Conservation (phyloP, 1,139 yeast genomes). For the Pichia sp. region DNA sequence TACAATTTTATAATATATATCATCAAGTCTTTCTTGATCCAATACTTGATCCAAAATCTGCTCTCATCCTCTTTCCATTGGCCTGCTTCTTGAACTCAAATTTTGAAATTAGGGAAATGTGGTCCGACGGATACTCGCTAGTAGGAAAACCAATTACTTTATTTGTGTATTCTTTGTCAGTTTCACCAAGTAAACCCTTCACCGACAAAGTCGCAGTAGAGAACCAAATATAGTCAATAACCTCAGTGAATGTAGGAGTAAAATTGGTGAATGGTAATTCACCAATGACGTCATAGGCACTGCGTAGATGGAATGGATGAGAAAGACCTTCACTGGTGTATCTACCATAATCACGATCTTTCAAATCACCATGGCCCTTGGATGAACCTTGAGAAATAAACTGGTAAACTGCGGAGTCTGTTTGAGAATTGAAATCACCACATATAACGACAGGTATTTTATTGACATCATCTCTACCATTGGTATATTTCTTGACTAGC, state of each 20-base stretch:
- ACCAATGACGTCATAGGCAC: slow-evolving; percentile 77
- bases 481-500: slow-evolving; percentile 42
- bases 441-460: slow-evolving; percentile 73
- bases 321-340: slow-evolving; percentile 85
- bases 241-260: slow-evolving; percentile 88
- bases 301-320: slow-evolving; percentile 73
- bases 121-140: slow-evolving; percentile 92
- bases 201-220: slow-evolving; percentile 73
- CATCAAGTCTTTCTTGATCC: slow-evolving; percentile 43
- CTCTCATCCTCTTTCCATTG: slow-evolving; percentile 41
- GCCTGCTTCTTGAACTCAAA: slow-evolving; percentile 58
- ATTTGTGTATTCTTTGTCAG: slow-evolving; percentile 69
- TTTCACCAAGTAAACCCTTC: slow-evolving; percentile 76
- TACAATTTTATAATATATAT: slow-evolving; percentile 1
- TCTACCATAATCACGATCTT: slow-evolving; percentile 83
- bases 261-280: slow-evolving; percentile 92
- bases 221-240: slow-evolving; percentile 94
- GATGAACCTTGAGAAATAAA: slow-evolving; percentile 74
- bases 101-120: slow-evolving; percentile 73
- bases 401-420: slow-evolving; percentile 87
- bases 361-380: slow-evolving; percentile 68
- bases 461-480: slow-evolving; percentile 27
- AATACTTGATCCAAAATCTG: slow-evolving; percentile 36
- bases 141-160: slow-evolving; percentile 90
- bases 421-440: slow-evolving; percentile 92